These are phyloP conservation scores for Delitschia confertaspora DNA, from an alignment of 495 filamentous ascomycete genomes.

Conservation along the genomic window DNA sequence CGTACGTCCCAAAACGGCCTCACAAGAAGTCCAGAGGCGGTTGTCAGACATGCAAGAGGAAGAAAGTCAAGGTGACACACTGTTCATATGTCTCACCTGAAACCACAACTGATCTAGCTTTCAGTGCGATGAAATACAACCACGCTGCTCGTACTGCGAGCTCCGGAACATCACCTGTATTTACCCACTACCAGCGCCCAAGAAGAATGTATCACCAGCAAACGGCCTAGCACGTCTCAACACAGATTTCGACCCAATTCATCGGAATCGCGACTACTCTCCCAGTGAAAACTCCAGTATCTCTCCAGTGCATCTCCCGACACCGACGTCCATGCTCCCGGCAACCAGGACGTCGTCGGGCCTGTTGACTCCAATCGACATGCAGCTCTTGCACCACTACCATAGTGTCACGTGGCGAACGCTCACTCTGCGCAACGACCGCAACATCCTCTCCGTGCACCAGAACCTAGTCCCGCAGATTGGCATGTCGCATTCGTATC, in stretches of 20 bases:
- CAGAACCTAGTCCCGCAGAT: slow-evolving; percentile 9
- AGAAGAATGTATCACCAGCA: background rate
- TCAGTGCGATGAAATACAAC: slow-evolving; percentile 16
- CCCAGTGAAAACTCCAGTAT: slow-evolving; percentile 6
- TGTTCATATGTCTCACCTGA: background rate
- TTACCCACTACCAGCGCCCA: slow-evolving; percentile 1
- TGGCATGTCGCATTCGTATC: slow-evolving; percentile 3
- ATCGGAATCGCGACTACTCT: background rate
- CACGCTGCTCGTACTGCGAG: slow-evolving; percentile 13
- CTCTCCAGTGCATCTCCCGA: no score
- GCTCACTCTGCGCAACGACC: slow-evolving; percentile 6
- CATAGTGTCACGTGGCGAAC: slow-evolving; percentile 1
- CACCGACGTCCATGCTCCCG: slow-evolving; percentile 3
- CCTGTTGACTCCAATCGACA: background rate
- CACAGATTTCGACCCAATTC: background rate
- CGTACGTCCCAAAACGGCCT: slow-evolving; percentile 14
- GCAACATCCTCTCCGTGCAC: slow-evolving; percentile 6
- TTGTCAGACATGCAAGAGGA: slow-evolving; percentile 13
- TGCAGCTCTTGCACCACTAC: slow-evolving; percentile 7
- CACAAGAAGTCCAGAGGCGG: slow-evolving; percentile 18
- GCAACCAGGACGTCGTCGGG: slow-evolving; percentile 1
- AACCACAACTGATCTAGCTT: background rate
- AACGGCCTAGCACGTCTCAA: no score
- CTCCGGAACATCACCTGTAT: slow-evolving; percentile 10
- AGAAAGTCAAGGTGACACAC: slow-evolving; percentile 17